Base-by-base conservation (phyloP, 768 basidiomycete genomes). In the Lactifluus piperatus region DNA sequence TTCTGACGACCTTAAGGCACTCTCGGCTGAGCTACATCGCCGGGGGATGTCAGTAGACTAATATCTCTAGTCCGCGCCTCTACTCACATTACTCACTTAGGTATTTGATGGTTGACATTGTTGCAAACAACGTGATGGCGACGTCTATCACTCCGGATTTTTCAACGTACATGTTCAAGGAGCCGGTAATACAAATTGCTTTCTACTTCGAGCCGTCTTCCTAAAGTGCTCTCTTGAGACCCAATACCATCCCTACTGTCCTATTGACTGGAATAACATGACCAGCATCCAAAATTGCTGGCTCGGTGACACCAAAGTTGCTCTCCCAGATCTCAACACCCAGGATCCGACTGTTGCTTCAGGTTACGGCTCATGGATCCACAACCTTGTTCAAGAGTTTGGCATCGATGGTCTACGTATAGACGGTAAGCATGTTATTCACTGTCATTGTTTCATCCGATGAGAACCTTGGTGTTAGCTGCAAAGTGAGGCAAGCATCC, bases 121-220 rank as follows among this genome's bases (percentile, higher is more conserved):
- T 94, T 39, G 82, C 88, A 34, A 94, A 94, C 70, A 88, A 93
- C 70, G 89, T 94, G 51, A 91, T 91, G 78, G 74, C 85, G 1
- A 80, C 82, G 3, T 79, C 81, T 3, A 75, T 73, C 36, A 79
- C 74, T 6, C 86, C 87, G 16, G 81, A 85, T 68, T 79, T 80
- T 60, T 85, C 85, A 11, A 71, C 71, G 0, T 90, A 81, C 70
- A 78, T 85, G 71, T 87, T 89, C 75, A 85, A 83, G 67, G 76
- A 85, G 29, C 57, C 75, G 67, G 86, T 83, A 29, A 27, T 76
- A 67, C 51, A 8, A 30, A 26, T 24, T 53, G 18, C 54, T 24
- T 24, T 32, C 39, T 14, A 5, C 2, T 36, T n/a, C 64, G 64
- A 57, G 47, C 58, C 50, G 26, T 58, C 27, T 60, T 5, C 27